A percentile compares a stretch with the other conserved stretches of the same genome.
Conservation (phyloP, 805 yeast genomes). For the Saturnispora gosingensis region DNA sequence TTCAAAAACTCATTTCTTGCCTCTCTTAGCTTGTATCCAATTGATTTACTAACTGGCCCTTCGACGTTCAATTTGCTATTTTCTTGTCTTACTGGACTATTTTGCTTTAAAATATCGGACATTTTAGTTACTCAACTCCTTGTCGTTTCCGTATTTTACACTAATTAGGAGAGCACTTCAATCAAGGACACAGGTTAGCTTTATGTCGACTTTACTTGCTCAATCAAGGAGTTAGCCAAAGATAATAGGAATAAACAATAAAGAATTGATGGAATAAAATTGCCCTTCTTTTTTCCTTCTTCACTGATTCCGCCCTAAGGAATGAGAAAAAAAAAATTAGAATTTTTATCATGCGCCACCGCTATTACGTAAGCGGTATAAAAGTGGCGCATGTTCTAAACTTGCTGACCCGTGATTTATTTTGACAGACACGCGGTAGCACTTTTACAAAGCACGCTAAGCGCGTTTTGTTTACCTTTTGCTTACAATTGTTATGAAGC, state of each 20-base stretch:
- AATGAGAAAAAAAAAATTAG: too few species aligned
- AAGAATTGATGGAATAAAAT: background rate
- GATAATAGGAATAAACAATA: background rate
- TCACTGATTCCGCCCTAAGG: background rate
- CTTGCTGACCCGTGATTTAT: background rate
- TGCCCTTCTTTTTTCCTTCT: background rate
- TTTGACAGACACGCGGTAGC: background rate
- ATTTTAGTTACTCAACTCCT: background rate
- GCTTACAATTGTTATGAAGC: background rate
- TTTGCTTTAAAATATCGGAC: background rate
- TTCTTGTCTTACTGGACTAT: background rate
- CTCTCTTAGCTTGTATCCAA: slow-evolving; percentile 15
- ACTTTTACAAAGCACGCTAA: background rate
- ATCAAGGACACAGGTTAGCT: too few species aligned
- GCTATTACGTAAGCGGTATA: background rate
- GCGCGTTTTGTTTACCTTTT: background rate
- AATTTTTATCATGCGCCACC: background rate
- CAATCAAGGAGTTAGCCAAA: background rate
- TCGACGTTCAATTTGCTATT: slow-evolving; percentile 14
- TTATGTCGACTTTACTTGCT: background rate
- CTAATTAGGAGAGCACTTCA: background rate
- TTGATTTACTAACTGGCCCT: slow-evolving; percentile 24
- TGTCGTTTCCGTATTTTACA: background rate
- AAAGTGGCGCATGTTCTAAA: background rate
- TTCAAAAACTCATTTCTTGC: slow-evolving; percentile 15